These are phyloP conservation scores for Royoungia palumana DNA, from an alignment of 768 basidiomycete species.

Conservation along the genomic window DNA sequence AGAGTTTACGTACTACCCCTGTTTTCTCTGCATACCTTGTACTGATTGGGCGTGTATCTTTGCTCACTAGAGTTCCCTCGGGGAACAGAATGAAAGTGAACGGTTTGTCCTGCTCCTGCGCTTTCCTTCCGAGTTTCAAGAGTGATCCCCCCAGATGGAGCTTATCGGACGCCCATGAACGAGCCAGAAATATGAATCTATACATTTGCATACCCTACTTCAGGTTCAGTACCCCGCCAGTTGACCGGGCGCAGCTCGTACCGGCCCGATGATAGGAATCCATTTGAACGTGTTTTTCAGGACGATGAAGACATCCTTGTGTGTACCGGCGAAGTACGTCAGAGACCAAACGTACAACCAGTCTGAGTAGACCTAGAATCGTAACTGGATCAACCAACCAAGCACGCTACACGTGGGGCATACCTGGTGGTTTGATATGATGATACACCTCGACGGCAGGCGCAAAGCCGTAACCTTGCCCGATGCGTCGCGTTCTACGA, in stretches of 20 bases:
- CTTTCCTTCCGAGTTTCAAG: constrained; percentile 62
- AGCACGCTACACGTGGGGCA: constrained; percentile 9
- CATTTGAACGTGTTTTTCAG: constrained; percentile 88
- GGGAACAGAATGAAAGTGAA: constrained; percentile 88
- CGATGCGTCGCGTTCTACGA: constrained; percentile 52
- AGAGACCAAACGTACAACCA: constrained; percentile 91
- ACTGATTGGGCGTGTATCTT: constrained; percentile 80
- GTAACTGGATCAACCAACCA: constrained; percentile 3
- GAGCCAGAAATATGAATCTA: constrained; percentile 88
- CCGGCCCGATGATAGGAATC: constrained; percentile 88
- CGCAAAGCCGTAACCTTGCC: constrained; percentile 62
- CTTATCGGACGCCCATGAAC: constrained; percentile 87
- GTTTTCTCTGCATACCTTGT: constrained; percentile 85
- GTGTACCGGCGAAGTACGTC: constrained; percentile 65
- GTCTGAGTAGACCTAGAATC: constrained; percentile 63
- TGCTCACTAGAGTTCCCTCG: constrained; percentile 92
- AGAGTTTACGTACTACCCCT: constrained; percentile 65
- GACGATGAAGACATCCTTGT: constrained; percentile 81
- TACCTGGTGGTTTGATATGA: constrained; percentile 94
- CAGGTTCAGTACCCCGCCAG: constrained; percentile 6
- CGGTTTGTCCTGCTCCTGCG: constrained; percentile 65
- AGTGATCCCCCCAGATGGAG: constrained; percentile 62
- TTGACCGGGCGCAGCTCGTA: constrained; percentile 34
- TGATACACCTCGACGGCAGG: constrained; percentile 74
- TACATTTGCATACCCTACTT: constrained; percentile 88